Evolutionary conservation across 2,329 filamentous ascomycete genomes (phyloP).

Genomic region (Aspergillus sojae): DNA sequence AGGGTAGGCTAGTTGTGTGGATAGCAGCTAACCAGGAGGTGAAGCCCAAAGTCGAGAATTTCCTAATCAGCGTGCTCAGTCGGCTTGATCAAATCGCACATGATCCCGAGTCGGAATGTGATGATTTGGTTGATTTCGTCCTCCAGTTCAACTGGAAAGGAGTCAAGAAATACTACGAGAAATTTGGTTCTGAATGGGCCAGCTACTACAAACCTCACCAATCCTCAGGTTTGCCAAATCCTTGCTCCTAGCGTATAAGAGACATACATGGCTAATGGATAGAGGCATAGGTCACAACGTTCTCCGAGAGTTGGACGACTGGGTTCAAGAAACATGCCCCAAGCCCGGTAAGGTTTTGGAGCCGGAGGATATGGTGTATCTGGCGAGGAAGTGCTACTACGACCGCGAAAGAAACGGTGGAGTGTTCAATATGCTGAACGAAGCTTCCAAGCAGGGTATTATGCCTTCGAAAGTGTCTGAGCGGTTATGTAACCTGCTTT

Average conservation of each 20-base stretch:
- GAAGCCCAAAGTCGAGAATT: neutral
- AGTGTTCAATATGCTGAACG: neutral
- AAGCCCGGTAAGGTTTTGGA: neutral
- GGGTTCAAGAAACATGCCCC: neutral
- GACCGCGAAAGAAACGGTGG: neutral
- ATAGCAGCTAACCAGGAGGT: neutral
- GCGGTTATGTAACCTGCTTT: neutral
- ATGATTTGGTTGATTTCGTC: neutral
- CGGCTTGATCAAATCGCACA: neutral
- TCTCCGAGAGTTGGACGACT: neutral
- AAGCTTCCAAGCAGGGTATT: neutral
- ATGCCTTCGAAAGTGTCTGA: neutral
- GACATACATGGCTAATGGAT: neutral
- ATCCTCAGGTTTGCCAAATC: neutral
- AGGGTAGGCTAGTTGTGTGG: neutral
- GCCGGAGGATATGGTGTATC: neutral
- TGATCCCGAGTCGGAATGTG: neutral
- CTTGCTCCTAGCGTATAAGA: neutral
- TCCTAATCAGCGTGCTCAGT: neutral
- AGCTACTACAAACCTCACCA: fast-evolving
- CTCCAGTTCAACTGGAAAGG: neutral
- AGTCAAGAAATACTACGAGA: neutral
- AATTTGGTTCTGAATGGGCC: neutral
- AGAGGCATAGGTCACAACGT: neutral
- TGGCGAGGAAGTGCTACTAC: neutral